Evolutionary conservation across 192 early-diverging fungal species (phyloP), one percentile per base, ranked within the genome.

Genomic region (Obelidium mucronatum): DNA sequence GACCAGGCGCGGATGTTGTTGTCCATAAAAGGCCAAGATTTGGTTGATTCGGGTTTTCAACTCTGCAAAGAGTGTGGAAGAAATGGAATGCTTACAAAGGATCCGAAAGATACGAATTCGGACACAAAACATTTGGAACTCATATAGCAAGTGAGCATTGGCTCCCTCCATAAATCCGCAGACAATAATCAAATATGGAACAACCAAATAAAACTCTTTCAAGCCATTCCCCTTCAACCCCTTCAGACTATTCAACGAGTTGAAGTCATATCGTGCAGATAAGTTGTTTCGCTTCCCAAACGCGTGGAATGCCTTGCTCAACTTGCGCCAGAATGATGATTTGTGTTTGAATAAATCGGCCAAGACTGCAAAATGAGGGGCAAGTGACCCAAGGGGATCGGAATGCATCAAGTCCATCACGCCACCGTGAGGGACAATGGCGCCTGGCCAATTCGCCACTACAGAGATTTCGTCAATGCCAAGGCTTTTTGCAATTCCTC

Each of bases 131-230:
- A n/a, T 24, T 33, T 59, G 15, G 26, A 59, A 59, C 1, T 59
- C 56, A 13, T 1, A 13, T 1, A n/a, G 8, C 1, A 59, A 33
- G 31, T 1, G 19, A n/a, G 56, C 11, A 1, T 13, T 59, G 1
- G 56, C n/a, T n/a, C 28, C 26, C 28, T 59, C 1, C 1, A 59
- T 59, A 59, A 33, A 24, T n/a, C 3, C 3, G n/a, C 15, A 26
- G 26, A 1, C 26, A 24, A 26, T 24, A 24, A 26, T 24, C 15
- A 59, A 13, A 11, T 33, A 26, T 0, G 56, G 56, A 1, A 33
- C 11, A 1, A 59, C 26, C 56, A 59, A 33, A 59, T 59, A 59
- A 26, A 59, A 59, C 56, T 59, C 56, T 33, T 59, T 59, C 3
- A 59, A 26, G 1, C 56, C 56, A 3, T 59, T 30, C 28, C 0